Conservation (phyloP, 768 basidiomycete species). For the Clitopilus passeckerianus region DNA sequence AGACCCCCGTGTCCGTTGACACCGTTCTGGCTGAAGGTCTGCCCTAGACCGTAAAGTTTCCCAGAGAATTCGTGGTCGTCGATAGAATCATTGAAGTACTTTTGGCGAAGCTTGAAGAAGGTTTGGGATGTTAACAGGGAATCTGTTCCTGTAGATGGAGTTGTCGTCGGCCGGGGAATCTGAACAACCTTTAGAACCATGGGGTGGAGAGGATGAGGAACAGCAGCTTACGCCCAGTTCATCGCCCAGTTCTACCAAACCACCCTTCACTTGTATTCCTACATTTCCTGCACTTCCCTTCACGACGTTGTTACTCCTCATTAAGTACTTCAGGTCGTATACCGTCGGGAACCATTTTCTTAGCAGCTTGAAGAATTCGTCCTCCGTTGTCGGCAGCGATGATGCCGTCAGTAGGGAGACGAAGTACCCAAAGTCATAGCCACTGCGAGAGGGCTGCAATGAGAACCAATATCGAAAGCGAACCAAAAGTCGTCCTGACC, state of each 20-base stretch:
- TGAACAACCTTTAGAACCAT: background rate
- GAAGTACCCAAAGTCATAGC: conserved; percentile 99
- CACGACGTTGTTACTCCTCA: conserved; percentile 80
- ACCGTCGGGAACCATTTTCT: conserved; percentile 92
- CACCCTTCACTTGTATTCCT: conserved; percentile 35
- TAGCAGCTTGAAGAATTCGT: conserved; percentile 84
- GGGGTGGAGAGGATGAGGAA: conserved; percentile 3
- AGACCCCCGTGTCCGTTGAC: conserved; percentile 63
- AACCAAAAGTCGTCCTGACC: conserved; percentile 46
- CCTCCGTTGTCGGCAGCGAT: conserved; percentile 85
- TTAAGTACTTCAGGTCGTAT: conserved; percentile 97
- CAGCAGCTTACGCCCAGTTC: conserved; percentile 74
- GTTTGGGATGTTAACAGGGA: conserved; percentile 88
- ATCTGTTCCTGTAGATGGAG: conserved; percentile 75
- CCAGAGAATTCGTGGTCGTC: conserved; percentile 81
- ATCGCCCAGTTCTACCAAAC: conserved; percentile 92
- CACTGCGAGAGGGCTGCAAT: conserved; percentile 43
- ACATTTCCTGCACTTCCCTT: conserved; percentile 28
- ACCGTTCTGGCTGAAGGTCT: conserved; percentile 67
- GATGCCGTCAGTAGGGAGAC: conserved; percentile 87
- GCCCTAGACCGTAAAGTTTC: conserved; percentile 79
- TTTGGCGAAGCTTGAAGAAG: conserved; percentile 93
- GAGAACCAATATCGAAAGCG: background rate
- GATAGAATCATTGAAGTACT: conserved; percentile 88
- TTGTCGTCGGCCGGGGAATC: background rate